Base-by-base conservation (phyloP, 2,329 filamentous ascomycete species). In the Claviceps monticola region DNA sequence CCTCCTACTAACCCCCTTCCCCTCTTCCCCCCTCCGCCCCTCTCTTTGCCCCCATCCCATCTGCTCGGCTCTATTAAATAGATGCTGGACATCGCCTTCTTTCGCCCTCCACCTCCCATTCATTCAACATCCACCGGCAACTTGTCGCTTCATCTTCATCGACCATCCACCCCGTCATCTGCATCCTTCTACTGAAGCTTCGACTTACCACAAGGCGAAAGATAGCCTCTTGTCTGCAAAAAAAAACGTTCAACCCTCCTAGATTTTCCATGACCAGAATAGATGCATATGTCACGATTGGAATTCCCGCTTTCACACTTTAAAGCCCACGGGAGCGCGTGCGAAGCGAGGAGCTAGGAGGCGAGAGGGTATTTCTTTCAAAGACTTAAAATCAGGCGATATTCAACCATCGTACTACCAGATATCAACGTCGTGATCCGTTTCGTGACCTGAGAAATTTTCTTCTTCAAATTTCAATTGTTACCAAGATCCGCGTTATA, bases 291-390 rank as follows among this genome's bases (percentile, higher is more conserved):
- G 16, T 42, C 58, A 68, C 66, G 60, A 64, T 59, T 70, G 57
- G 73, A 73, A 74, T 73, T 73, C 69, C 65, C 65, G 71, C 71
- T 73, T 76, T 75, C 78, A 82, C 79, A 75, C 80, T 83, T 83
- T 84, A 79, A 83, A 79, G 70, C 75, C 74, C 73, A 82, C 79
- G 80, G 77, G 77, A 80, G 74, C 72, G 75, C 74, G 75, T 71
- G 75, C 74, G 75, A 78, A 34, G 76, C 69, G 75, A 79, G 75
- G 66, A 69, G 64, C 63, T 60, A 67, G 69, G 64, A 66, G 64
- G 63, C 56, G 61, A 66, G 61, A 62, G 57, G 57, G 54, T 59
- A 49, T 56, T 46, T 51, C 57, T 56, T 46, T 51, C 57, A 63
- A 56, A 59, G 55, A 56, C 58, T 55, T 55, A 60, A 53, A 53